These are phyloP conservation scores for Heterobasidion annosum DNA, from an alignment of 1,284 basidiomycete genomes.

Conservation along the genomic window DNA sequence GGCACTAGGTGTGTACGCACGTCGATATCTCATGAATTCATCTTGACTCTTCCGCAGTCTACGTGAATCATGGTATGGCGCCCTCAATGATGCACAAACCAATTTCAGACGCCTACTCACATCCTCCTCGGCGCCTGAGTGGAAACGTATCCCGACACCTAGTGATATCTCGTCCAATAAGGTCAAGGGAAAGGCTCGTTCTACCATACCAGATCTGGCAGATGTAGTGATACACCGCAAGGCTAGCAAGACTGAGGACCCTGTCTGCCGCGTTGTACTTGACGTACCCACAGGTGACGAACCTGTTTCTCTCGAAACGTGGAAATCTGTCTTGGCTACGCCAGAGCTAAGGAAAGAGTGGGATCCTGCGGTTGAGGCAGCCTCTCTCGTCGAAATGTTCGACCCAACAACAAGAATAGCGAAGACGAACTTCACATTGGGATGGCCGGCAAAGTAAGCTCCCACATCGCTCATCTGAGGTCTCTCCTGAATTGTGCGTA, in stretches of 20 bases:
- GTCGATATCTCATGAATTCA: background rate
- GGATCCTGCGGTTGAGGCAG: slow-evolving; percentile 88
- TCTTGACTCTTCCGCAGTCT: slow-evolving; percentile 32
- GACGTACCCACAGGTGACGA: slow-evolving; percentile 68
- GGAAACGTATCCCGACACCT: slow-evolving; percentile 57
- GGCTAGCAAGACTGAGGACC: slow-evolving; percentile 56
- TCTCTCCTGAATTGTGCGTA: slow-evolving; percentile 22
- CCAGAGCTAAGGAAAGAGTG: slow-evolving; percentile 83
- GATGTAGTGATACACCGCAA: slow-evolving; percentile 68
- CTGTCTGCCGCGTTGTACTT: slow-evolving; percentile 74
- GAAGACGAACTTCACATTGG: slow-evolving; percentile 86
- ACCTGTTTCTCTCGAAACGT: slow-evolving; percentile 62
- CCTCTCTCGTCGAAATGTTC: slow-evolving; percentile 79
- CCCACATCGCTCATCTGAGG: slow-evolving; percentile 7
- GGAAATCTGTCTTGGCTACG: slow-evolving; percentile 77
- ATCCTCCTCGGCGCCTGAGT: slow-evolving; percentile 51
- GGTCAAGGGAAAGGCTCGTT: slow-evolving; percentile 53
- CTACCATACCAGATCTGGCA: slow-evolving; percentile 44
- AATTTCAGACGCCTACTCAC: slow-evolving; percentile 64
- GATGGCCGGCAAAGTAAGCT: slow-evolving; percentile 93
- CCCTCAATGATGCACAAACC: slow-evolving; percentile 60
- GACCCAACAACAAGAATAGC: slow-evolving; percentile 80
- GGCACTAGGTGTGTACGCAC: slow-evolving; percentile 25
- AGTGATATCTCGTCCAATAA: slow-evolving; percentile 29
- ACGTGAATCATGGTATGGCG: slow-evolving; percentile 65